A percentile compares a stretch with the other conserved stretches of the same genome.
Conservation (phyloP, 192 early-diverging fungal species). For the Phycomyces nitens region DNA sequence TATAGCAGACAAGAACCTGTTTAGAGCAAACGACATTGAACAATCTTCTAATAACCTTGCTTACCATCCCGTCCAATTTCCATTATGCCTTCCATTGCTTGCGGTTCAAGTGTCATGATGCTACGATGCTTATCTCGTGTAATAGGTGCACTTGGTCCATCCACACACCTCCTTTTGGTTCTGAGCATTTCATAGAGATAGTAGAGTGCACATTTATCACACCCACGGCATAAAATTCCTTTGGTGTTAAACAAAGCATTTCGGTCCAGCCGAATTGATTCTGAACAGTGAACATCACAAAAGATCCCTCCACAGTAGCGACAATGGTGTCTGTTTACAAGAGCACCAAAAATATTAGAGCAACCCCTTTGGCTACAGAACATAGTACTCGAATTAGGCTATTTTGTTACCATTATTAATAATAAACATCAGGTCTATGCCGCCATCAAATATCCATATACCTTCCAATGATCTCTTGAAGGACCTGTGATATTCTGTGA, state of each 20-base stretch:
- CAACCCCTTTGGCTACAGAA: conserved; percentile 30
- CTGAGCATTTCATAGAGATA: not conserved
- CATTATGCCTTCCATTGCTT: conserved; percentile 30
- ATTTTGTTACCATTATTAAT: not conserved
- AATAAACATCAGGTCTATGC: not conserved
- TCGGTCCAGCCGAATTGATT: conserved; percentile 38
- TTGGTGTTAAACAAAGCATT: conserved; percentile 26
- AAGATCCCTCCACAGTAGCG: conserved; percentile 42
- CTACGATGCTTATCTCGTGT: conserved; percentile 1
- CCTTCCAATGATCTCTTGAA: conserved; percentile 28
- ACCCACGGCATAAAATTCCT: conserved; percentile 30
- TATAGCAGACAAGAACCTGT: no score
- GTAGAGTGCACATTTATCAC: conserved; percentile 30
- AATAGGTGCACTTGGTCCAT: not conserved
- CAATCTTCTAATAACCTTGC: not conserved
- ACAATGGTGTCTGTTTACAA: conserved; percentile 42
- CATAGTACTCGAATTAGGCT: conserved; percentile 34
- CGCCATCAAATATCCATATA: not conserved
- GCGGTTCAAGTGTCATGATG: conserved; percentile 32
- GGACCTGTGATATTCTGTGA: conserved; percentile 15
- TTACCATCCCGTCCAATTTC: conserved; percentile 33
- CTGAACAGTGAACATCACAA: conserved; percentile 36
- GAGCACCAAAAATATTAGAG: conserved; percentile 23
- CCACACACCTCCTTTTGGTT: not conserved
- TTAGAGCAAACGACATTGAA: not conserved